These are phyloP conservation scores for Arthrinium phaeospermum DNA, from an alignment of 2,329 filamentous ascomycete genomes.

Conservation along the genomic window DNA sequence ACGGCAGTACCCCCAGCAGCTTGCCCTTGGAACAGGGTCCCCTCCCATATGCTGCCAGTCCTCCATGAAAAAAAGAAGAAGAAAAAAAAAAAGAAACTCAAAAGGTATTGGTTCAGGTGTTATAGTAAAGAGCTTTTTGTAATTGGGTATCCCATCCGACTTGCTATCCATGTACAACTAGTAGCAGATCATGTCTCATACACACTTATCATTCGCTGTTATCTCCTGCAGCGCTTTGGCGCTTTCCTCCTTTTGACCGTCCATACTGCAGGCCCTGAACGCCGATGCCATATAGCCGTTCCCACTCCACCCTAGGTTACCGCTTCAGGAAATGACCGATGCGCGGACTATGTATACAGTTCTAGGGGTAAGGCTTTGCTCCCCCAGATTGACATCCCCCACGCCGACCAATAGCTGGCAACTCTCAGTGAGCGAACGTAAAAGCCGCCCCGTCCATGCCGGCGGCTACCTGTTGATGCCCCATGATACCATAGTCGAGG, in stretches of 20 bases:
- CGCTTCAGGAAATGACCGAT: background rate
- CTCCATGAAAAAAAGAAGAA: background rate
- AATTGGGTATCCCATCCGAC: constrained; percentile 1
- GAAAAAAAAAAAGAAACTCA: too few species aligned
- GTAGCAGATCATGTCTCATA: constrained; percentile 14
- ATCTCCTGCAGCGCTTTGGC: background rate
- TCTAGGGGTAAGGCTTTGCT: background rate
- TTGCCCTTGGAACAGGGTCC: background rate
- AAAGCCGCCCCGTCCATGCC: constrained; percentile 47
- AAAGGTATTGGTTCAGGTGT: background rate
- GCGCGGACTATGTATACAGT: background rate
- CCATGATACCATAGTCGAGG: constrained; percentile 31
- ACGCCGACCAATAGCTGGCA: background rate
- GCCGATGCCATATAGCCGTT: background rate
- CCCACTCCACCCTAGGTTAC: too few species aligned
- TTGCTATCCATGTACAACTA: constrained; percentile 10
- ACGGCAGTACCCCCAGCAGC: background rate
- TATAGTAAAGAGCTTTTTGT: background rate
- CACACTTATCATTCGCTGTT: constrained; percentile 17
- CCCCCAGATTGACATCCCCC: background rate
- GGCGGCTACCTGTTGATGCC: constrained; percentile 36
- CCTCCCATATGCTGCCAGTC: background rate
- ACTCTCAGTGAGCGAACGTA: constrained; percentile 47
- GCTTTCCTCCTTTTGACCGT: background rate
- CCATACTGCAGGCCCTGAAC: background rate